phyloP scores from a whole-genome alignment of 78 protist genomes.

The Salpingoeca rosetta region DNA sequence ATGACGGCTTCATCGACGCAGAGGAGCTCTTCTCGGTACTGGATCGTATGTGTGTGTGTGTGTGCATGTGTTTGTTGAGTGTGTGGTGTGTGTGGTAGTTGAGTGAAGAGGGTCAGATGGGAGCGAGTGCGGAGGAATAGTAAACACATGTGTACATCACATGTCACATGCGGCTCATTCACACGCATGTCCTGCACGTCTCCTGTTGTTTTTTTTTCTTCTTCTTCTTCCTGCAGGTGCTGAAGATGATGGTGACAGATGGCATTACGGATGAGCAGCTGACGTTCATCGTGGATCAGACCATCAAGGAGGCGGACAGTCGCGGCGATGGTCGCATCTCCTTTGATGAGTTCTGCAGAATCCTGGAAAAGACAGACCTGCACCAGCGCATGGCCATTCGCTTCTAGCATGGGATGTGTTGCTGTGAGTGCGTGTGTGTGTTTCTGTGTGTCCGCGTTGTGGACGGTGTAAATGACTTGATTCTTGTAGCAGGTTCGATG shows the following conservation, averaged over 20 bases:
- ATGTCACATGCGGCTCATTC: too few species aligned
- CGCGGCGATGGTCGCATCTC: constrained; percentile 28
- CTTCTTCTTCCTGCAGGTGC: background rate
- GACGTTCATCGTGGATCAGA: constrained; percentile 15
- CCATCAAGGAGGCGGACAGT: constrained; percentile 29
- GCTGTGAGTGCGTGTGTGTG: background rate
- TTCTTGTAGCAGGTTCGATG: background rate
- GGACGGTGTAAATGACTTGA: background rate
- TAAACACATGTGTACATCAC: too few species aligned
- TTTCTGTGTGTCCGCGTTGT: background rate
- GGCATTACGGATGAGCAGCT: constrained; percentile 21
- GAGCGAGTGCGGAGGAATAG: too few species aligned
- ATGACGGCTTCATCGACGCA: constrained; percentile 36
- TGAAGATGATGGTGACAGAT: constrained; percentile 3
- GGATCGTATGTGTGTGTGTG: too few species aligned
- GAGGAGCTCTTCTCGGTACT: constrained; percentile 34
- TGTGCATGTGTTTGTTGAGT: too few species aligned
- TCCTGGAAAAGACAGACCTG: background rate
- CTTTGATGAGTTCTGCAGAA: constrained; percentile 19
- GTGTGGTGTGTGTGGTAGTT: too few species aligned
- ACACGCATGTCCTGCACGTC: too few species aligned
- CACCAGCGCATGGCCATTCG: background rate
- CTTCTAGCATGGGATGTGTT: background rate
- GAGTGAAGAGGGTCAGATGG: constrained; percentile 31
- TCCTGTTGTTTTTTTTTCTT: too few species aligned